These are phyloP conservation scores for Hymenotorrendiella dingleyae DNA, from an alignment of 2,329 filamentous ascomycete species.

Conservation along the genomic window DNA sequence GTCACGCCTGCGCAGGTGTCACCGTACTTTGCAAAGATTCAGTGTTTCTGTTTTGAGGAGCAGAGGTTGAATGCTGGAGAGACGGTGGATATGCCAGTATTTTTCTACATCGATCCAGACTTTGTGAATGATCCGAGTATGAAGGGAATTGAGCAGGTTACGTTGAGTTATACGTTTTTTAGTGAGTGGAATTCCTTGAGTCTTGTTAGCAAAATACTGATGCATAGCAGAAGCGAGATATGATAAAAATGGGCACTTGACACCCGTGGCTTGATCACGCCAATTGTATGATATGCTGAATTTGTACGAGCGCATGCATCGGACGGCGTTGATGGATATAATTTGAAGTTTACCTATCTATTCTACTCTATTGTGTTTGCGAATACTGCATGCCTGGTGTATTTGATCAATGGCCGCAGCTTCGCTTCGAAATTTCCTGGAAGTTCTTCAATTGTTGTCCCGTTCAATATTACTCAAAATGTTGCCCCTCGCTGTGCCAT, in stretches of 20 bases:
- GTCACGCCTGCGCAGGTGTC: slow-evolving; percentile 94
- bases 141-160: slow-evolving; percentile 91
- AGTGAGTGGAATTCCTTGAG: slow-evolving; percentile 54
- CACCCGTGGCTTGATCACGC: slow-evolving; percentile 20
- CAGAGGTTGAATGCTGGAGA: slow-evolving; percentile 92
- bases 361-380: slow-evolving; percentile 1
- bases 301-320: slow-evolving; percentile 15
- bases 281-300: slow-evolving; percentile 12
- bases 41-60: slow-evolving; percentile 98
- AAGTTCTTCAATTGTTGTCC: background rate
- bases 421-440: background rate
- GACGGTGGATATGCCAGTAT: slow-evolving; percentile 98
- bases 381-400: background rate
- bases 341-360: slow-evolving; percentile 1
- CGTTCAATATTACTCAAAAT: background rate
- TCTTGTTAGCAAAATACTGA: slow-evolving; percentile 31
- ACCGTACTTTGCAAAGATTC: slow-evolving; percentile 98
- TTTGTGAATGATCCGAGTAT: slow-evolving; percentile 88
- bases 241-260: slow-evolving; percentile 69
- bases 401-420: background rate
- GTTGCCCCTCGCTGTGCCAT: background rate
- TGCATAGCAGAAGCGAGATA: slow-evolving; percentile 65
- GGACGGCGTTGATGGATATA: slow-evolving; percentile 13
- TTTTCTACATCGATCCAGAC: slow-evolving; percentile 98
- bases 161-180: slow-evolving; percentile 96